A percentile compares a stretch with the other conserved stretches of the same genome.
phyloP scores from a whole-genome alignment of 176 grass and related monocot genomes.

The Phragmites australis region DNA sequence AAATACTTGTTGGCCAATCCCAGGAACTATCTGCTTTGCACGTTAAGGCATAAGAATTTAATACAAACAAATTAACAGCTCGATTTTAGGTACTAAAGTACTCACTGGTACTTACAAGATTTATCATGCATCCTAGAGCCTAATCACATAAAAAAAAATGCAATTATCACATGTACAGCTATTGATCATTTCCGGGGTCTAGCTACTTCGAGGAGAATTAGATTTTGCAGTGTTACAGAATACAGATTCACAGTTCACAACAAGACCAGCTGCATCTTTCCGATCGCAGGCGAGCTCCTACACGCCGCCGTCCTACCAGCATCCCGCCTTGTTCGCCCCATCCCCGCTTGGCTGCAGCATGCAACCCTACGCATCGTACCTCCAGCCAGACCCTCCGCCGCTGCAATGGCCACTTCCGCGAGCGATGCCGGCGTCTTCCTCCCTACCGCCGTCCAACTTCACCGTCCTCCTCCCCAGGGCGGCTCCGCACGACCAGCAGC shows the following conservation, averaged over 20 bases:
- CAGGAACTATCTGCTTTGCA: constrained; percentile 7
- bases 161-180: neutral
- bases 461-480: neutral
- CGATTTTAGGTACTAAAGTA: neutral
- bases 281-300: constrained; percentile 33
- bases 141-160: neutral
- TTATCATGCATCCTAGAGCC: neutral
- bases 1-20: neutral
- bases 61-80: neutral
- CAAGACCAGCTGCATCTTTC: neutral
- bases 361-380: constrained; percentile 35
- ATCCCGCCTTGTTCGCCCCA: neutral
- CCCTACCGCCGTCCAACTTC: constrained; percentile 26
- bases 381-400: neutral
- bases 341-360: constrained; percentile 11
- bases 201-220: neutral
- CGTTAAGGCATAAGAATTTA: neutral
- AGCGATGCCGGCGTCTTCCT: neutral
- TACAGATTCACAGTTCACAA: too few species aligned
- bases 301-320: constrained; percentile 33
- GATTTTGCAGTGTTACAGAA: neutral
- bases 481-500: constrained; percentile 25
- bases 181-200: neutral
- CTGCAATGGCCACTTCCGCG: constrained; percentile 37
- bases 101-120: neutral